Conservation (phyloP, 129 eudicot genomes). For the Tanacetum coccineum region DNA sequence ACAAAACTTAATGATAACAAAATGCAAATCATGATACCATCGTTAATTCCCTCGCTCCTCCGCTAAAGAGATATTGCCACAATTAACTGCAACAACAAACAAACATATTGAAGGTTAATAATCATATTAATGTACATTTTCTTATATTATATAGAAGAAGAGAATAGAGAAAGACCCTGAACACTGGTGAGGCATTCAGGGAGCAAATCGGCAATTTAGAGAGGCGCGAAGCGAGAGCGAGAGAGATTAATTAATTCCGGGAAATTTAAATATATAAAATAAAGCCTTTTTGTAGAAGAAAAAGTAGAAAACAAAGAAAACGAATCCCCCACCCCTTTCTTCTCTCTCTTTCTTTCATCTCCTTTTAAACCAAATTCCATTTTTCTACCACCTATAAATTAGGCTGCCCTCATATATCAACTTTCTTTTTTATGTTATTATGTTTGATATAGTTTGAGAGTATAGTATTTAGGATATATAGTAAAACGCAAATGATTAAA, state of each 20-base stretch:
- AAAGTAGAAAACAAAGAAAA: constrained; percentile 9
- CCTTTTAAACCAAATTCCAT: background rate
- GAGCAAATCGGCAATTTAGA: constrained; percentile 60
- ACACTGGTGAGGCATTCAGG: constrained; percentile 99
- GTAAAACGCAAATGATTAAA: no score
- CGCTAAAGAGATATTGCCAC: constrained; percentile 56
- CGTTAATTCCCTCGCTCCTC: constrained; percentile 77
- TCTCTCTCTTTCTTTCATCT: constrained; percentile 23
- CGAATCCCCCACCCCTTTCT: constrained; percentile 28
- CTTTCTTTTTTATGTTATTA: background rate
- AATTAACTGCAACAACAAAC: constrained; percentile 48
- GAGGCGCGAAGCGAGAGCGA: constrained; percentile 44
- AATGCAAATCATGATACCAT: constrained; percentile 28
- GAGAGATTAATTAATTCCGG: constrained; percentile 52
- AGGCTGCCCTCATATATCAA: constrained; percentile 10
- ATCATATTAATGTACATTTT: constrained; percentile 1
- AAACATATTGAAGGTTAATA: constrained; percentile 16
- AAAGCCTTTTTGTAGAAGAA: constrained; percentile 24
- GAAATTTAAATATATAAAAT: constrained; percentile 3
- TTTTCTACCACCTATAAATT: constrained; percentile 19
- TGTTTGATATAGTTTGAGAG: background rate
- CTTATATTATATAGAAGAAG: background rate
- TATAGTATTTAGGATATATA: no score
- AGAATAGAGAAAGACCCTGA: constrained; percentile 53
- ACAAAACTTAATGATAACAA: no score